Percentiles rank a stretch among this genome's conserved stretches.
Evolutionary conservation across 2,329 filamentous ascomycete genomes (phyloP).

Genomic region (Nothopassalora personata): DNA sequence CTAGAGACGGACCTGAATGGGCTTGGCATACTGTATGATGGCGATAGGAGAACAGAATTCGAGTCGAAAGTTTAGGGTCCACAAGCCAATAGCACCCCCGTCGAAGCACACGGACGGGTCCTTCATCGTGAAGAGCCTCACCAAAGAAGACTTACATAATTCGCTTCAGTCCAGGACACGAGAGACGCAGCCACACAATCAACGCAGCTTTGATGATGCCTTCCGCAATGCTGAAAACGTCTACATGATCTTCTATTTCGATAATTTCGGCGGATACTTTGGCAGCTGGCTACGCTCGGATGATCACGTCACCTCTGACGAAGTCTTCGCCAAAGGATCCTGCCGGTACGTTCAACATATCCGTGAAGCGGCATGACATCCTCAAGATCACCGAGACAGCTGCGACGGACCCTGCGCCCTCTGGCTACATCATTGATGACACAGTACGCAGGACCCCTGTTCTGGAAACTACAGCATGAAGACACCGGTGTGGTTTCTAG

Average conservation of each 20-base stretch:
- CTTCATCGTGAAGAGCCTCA: conserved; percentile 89
- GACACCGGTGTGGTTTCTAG: conserved; percentile 22
- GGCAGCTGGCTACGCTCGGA: conserved; percentile 89
- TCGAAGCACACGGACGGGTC: conserved; percentile 54
- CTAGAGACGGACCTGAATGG: background rate
- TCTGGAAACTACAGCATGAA: conserved; percentile 77
- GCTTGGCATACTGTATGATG: background rate
- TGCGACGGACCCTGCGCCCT: conserved; percentile 69
- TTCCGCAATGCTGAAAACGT: conserved; percentile 77
- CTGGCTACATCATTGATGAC: conserved; percentile 84
- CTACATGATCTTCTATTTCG: conserved; percentile 89
- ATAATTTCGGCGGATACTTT: conserved; percentile 95
- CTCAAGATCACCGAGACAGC: conserved; percentile 74
- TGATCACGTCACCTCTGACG: conserved; percentile 79
- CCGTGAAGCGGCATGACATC: background rate
- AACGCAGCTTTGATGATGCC: conserved; percentile 70
- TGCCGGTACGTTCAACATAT: background rate
- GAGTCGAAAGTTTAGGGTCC: background rate
- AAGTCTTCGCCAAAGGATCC: conserved; percentile 33
- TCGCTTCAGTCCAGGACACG: conserved; percentile 81
- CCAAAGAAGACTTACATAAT: conserved; percentile 78
- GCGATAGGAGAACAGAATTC: background rate
- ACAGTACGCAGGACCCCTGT: conserved; percentile 85
- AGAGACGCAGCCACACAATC: conserved; percentile 92
- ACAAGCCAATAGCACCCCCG: background rate